Conservation (phyloP, 2,329 filamentous ascomycete species). For the Rasamsonia emersonii region DNA sequence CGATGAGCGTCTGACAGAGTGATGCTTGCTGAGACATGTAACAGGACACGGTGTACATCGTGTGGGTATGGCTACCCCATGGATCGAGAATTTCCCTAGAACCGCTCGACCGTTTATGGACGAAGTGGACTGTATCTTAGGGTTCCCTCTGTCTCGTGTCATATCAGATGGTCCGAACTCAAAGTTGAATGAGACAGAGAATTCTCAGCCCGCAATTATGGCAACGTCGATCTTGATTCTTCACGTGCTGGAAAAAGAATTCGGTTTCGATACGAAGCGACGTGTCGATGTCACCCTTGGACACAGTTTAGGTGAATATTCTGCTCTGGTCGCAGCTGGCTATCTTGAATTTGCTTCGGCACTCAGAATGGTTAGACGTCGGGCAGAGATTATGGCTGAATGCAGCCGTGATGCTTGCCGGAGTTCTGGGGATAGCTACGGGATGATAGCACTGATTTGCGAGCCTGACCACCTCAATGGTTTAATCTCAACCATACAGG, state of each 20-base stretch:
- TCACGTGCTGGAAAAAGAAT: conserved; percentile 76
- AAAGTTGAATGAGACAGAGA: conserved; percentile 68
- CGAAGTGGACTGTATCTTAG: conserved; percentile 72
- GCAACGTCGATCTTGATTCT: conserved; percentile 85
- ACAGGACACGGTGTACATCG: conserved; percentile 81
- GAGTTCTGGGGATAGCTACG: conserved; percentile 69
- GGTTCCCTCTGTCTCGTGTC: conserved; percentile 64
- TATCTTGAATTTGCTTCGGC: conserved; percentile 72
- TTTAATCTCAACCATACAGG: conserved; percentile 65
- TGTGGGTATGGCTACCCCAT: conserved; percentile 77
- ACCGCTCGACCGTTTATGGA: conserved; percentile 71
- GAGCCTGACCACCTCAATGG: conserved; percentile 65
- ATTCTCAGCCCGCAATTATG: conserved; percentile 95
- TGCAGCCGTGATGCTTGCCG: conserved; percentile 60
- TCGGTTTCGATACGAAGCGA: conserved; percentile 62
- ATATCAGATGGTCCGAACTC: conserved; percentile 74
- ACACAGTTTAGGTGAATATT: conserved; percentile 88
- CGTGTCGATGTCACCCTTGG: conserved; percentile 76
- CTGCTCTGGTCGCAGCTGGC: conserved; percentile 76
- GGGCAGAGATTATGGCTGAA: conserved; percentile 75
- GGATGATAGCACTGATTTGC: conserved; percentile 89
- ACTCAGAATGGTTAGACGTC: conserved; percentile 63
- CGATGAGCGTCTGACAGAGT: background rate
- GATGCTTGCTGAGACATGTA: conserved; percentile 10
- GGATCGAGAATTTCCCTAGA: conserved; percentile 75